Conservation (phyloP, 306 rosid species). For the Mimosa pudica region DNA sequence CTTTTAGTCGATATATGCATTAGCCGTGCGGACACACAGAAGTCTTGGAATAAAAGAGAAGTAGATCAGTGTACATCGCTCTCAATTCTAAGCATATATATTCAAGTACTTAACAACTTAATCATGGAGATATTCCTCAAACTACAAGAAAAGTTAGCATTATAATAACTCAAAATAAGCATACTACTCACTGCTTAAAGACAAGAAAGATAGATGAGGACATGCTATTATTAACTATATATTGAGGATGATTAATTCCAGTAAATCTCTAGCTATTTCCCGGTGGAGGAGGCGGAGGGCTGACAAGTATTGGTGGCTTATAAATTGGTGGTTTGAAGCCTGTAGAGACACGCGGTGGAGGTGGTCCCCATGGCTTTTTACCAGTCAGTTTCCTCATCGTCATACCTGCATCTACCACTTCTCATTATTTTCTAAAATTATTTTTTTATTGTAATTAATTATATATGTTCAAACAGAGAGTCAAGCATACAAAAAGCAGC, state of each 20-base stretch:
- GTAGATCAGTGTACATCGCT: not conserved
- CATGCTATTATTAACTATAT: too few species aligned
- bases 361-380: not conserved
- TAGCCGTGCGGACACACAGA: not conserved
- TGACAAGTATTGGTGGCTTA: too few species aligned
- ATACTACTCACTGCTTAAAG: not conserved
- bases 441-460: too few species aligned
- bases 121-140: not conserved
- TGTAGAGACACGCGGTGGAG: not conserved
- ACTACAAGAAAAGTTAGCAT: too few species aligned
- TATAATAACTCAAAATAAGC: not conserved
- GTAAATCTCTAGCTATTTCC: not conserved
- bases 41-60: not conserved
- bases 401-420: not conserved
- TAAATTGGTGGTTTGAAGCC: too few species aligned
- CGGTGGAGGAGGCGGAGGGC: not conserved
- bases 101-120: too few species aligned
- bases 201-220: not conserved
- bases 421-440: not conserved
- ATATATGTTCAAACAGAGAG: not conserved
- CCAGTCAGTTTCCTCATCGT: not conserved
- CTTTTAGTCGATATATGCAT: too few species aligned
- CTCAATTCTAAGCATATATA: not conserved
- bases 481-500: too few species aligned
- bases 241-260: not conserved